Percentiles rank a stretch among this genome's conserved stretches.
Evolutionary conservation across 768 basidiomycete species (phyloP).

Genomic region (Phylloporus sp.): DNA sequence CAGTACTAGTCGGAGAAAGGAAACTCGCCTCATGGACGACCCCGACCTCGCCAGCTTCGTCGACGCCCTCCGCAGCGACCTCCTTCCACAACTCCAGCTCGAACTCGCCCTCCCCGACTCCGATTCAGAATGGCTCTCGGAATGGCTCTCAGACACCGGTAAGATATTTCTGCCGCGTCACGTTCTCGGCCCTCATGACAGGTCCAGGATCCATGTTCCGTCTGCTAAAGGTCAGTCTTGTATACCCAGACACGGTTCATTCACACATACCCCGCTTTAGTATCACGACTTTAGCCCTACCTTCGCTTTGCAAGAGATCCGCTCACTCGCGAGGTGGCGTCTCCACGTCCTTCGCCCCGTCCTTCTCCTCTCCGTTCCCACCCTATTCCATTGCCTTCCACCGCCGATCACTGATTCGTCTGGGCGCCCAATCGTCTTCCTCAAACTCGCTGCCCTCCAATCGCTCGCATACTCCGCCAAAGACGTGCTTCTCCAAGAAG

Average conservation of each 20-base stretch:
- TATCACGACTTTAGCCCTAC: slow-evolving; percentile 62
- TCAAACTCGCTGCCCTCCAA: slow-evolving; percentile 43
- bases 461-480: slow-evolving; percentile 37
- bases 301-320: slow-evolving; percentile 56
- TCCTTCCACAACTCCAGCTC: slow-evolving; percentile 55
- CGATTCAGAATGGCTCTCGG: slow-evolving; percentile 46
- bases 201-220: slow-evolving; percentile 51
- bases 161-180: slow-evolving; percentile 32
- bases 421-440: slow-evolving; percentile 58
- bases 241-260: neutral
- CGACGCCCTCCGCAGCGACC: slow-evolving; percentile 46
- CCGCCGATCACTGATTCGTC: slow-evolving; percentile 50
- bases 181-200: neutral
- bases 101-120: slow-evolving; percentile 50
- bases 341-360: slow-evolving; percentile 33
- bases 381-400: slow-evolving; percentile 52
- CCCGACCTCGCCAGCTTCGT: slow-evolving; percentile 46
- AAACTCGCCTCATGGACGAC: neutral
- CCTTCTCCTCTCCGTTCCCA: slow-evolving; percentile 29
- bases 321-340: slow-evolving; percentile 55
- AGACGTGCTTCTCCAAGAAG: slow-evolving; percentile 40
- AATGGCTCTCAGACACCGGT: slow-evolving; percentile 68
- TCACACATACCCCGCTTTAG: slow-evolving; percentile 30
- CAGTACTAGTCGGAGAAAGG: neutral
- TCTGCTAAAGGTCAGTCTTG: slow-evolving; percentile 51